These are phyloP conservation scores for Diddensiella santjacobensis DNA, from an alignment of 805 yeast species.

Conservation along the genomic window DNA sequence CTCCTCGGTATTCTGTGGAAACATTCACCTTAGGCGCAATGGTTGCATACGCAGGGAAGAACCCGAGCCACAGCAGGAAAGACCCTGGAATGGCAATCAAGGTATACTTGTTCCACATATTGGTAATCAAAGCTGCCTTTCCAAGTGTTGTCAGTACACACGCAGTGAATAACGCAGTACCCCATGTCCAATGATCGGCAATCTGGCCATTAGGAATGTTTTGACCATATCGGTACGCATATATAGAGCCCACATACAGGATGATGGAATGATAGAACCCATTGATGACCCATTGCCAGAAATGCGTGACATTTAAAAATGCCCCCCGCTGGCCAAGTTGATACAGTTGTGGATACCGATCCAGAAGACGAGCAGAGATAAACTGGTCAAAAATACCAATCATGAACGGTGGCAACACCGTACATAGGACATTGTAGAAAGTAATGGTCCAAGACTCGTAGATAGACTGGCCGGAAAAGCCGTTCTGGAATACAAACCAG, in stretches of 20 bases:
- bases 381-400: slow-evolving; percentile 96
- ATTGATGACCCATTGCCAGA: slow-evolving; percentile 96
- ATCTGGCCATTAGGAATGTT: slow-evolving; percentile 59
- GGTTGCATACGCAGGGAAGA: slow-evolving; percentile 82
- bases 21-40: slow-evolving; percentile 81
- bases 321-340: slow-evolving; percentile 83
- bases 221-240: slow-evolving; percentile 66
- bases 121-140: slow-evolving; percentile 88
- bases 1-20: slow-evolving; percentile 81
- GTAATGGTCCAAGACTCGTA: slow-evolving; percentile 98
- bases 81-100: slow-evolving; percentile 94
- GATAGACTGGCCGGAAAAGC: slow-evolving; percentile 91
- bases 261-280: slow-evolving; percentile 93
- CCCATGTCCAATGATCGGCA: slow-evolving; percentile 94
- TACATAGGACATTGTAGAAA: slow-evolving; percentile 88
- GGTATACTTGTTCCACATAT: slow-evolving; percentile 93
- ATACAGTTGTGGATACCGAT: slow-evolving; percentile 89
- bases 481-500: slow-evolving; percentile 93
- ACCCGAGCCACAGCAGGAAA: slow-evolving; percentile 71
- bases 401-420: slow-evolving; percentile 93
- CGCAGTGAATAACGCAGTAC: slow-evolving; percentile 82
- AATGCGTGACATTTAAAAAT: slow-evolving; percentile 84
- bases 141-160: slow-evolving; percentile 88
- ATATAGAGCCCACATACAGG: slow-evolving; percentile 66
- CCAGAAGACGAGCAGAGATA: slow-evolving; percentile 82